Evolutionary conservation across 768 basidiomycete genomes (phyloP), one percentile per base, ranked within the genome.

Genomic region (Termitomyces sp.): DNA sequence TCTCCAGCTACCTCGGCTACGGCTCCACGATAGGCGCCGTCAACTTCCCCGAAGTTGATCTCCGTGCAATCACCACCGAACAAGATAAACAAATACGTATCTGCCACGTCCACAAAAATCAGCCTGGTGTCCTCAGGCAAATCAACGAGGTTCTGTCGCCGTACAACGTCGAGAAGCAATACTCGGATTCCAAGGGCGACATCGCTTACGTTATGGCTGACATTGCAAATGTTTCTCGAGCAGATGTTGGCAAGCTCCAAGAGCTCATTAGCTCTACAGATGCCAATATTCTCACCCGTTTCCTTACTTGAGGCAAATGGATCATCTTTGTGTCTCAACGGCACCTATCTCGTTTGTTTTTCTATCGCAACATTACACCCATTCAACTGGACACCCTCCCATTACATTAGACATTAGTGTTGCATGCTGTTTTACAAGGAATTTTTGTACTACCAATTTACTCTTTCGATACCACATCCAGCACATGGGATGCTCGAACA

Each of bases 161-260:
- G 42, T 94, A 96, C 83, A 98, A 99, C 75, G 96, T 99, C 72
- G 95, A 96, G 78, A 98, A 98, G 80, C 97, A 98, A 77, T 98
- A 90, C 76, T 95, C 96, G n/a, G 97, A 99, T 71, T 94, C 93
- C 50, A 94, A 94, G 78, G 91, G 91, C 63, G 92, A 94, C 56
- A 76, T 94, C 54, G 94, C 96, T 28, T 98, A 98, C 75, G 84
- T 99, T 64, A 90, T 99, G 87, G 96, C 96, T 13, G 97, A 99
- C 74, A 98, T 99, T 65, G 88, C 92, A 22, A 85, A 93, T 65
- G 95, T 98, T 66, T 92, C 91, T 70, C 83, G 85, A 62, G 78
- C 80, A 58, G 92, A 97, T 70, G 80, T 96, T 65, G 87, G 85
- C 69, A 85, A 79, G 68, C 81, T 98, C 55, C 89, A 85, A 76